Evolutionary conservation across 2,329 filamentous ascomycete genomes (phyloP).

Genomic region (Coniochaeta sp.): DNA sequence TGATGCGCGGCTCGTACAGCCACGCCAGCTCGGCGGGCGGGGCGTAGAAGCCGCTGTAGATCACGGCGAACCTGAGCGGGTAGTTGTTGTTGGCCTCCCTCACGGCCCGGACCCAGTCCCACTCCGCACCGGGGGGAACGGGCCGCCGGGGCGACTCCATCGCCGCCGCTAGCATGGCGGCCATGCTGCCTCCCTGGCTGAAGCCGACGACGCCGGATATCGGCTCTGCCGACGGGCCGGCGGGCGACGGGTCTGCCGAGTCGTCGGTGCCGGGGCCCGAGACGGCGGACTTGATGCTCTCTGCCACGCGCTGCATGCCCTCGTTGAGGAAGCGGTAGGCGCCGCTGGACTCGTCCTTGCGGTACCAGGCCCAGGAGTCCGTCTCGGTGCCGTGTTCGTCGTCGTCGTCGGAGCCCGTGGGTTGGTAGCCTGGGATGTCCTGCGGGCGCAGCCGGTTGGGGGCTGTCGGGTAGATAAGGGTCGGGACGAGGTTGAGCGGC

Average conservation of each 20-base stretch:
- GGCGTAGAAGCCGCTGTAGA: constrained; percentile 72
- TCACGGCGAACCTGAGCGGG: constrained; percentile 60
- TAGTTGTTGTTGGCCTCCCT: constrained; percentile 39
- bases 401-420: constrained; percentile 12
- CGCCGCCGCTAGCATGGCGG: constrained; percentile 64
- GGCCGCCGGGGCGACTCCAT: constrained; percentile 43
- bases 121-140: constrained; percentile 26
- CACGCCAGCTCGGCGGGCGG: constrained; percentile 53
- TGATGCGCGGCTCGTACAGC: constrained; percentile 68
- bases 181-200: constrained; percentile 68
- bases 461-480: constrained; percentile 61
- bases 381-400: constrained; percentile 33
- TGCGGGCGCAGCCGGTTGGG: constrained; percentile 54
- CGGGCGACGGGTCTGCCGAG: too few species aligned
- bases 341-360: constrained; percentile 57
- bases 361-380: constrained; percentile 78
- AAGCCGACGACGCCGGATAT: constrained; percentile 72
- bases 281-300: constrained; percentile 51
- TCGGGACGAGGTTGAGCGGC: constrained; percentile 44
- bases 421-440: constrained; percentile 63
- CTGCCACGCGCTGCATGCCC: constrained; percentile 57
- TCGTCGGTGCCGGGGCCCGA: neutral
- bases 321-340: constrained; percentile 63
- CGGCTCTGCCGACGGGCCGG: neutral
- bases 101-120: constrained; percentile 34